Evolutionary conservation across 2,329 filamentous ascomycete genomes (phyloP).

Genomic region (Dactylellina leptospora): DNA sequence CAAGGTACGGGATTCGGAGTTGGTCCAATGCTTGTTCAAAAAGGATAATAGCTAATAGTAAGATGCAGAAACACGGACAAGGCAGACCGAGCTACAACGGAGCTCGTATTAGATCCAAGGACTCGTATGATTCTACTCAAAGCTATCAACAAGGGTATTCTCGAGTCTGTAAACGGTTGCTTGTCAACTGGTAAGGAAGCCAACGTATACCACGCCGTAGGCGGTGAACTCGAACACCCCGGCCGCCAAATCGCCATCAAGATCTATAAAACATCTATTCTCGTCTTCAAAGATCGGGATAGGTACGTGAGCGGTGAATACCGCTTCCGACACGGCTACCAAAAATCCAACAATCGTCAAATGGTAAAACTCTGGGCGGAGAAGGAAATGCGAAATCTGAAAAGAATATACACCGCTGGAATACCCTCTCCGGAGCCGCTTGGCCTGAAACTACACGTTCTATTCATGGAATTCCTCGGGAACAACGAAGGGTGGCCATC

Average conservation of each 20-base stretch:
- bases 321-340: constrained; percentile 87
- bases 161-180: constrained; percentile 92
- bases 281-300: constrained; percentile 97
- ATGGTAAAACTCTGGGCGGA: constrained; percentile 99
- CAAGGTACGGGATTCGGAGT: constrained; percentile 51
- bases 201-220: constrained; percentile 92
- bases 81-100: constrained; percentile 89
- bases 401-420: constrained; percentile 80
- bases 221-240: constrained; percentile 64
- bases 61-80: constrained; percentile 75
- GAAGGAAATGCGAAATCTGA: constrained; percentile 95
- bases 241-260: constrained; percentile 82
- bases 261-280: constrained; percentile 97
- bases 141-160: constrained; percentile 90
- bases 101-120: constrained; percentile 91
- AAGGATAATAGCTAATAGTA: not conserved
- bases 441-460: constrained; percentile 87
- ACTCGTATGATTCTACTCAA: constrained; percentile 95
- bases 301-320: constrained; percentile 95
- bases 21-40: not conserved
- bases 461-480: constrained; percentile 93
- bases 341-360: constrained; percentile 91
- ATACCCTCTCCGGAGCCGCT: constrained; percentile 92
- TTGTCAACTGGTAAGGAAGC: constrained; percentile 97
- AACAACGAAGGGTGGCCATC: constrained; percentile 87